These are phyloP conservation scores for Sporobolomyces roseus DNA, from an alignment of 768 basidiomycete species.

Conservation along the genomic window DNA sequence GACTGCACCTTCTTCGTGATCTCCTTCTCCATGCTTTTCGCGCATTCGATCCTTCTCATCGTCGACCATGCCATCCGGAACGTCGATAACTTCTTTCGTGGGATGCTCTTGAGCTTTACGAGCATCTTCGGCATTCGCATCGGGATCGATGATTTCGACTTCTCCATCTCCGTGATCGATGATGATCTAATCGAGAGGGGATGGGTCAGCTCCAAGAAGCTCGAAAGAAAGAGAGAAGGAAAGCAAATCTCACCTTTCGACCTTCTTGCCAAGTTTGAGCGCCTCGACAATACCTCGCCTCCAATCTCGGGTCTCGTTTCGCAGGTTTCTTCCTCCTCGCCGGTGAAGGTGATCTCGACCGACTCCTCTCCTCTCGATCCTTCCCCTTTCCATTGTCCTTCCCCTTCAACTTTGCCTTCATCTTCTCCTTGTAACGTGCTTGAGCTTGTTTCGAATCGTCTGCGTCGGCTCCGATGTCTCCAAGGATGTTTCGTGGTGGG, in stretches of 20 bases:
- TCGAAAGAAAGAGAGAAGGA: not conserved
- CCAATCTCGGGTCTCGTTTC: slow-evolving; percentile 16
- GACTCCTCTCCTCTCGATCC: not conserved
- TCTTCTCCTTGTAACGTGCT: slow-evolving; percentile 2
- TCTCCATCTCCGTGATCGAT: slow-evolving; percentile 40
- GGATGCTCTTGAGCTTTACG: slow-evolving; percentile 11
- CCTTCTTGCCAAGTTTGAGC: slow-evolving; percentile 38
- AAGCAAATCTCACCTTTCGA: slow-evolving; percentile 19
- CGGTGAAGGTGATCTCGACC: not conserved
- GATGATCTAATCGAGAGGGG: slow-evolving; percentile 24
- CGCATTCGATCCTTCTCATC: slow-evolving; percentile 11
- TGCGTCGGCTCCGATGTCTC: slow-evolving; percentile 16
- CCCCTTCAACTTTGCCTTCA: not conserved
- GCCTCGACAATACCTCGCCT: slow-evolving; percentile 35
- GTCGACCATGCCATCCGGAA: slow-evolving; percentile 20
- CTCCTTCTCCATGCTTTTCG: slow-evolving; percentile 25
- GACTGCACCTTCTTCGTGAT: slow-evolving; percentile 28
- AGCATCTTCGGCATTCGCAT: slow-evolving; percentile 13
- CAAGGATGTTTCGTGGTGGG: slow-evolving; percentile 36
- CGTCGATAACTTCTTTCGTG: not conserved
- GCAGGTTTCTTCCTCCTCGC: not conserved
- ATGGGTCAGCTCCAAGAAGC: not conserved
- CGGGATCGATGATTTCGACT: slow-evolving; percentile 36
- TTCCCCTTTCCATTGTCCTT: slow-evolving; percentile 4
- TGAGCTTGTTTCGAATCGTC: slow-evolving; percentile 13